Conservation (phyloP, 2,329 filamentous ascomycete species). For the Amauroascus niger region DNA sequence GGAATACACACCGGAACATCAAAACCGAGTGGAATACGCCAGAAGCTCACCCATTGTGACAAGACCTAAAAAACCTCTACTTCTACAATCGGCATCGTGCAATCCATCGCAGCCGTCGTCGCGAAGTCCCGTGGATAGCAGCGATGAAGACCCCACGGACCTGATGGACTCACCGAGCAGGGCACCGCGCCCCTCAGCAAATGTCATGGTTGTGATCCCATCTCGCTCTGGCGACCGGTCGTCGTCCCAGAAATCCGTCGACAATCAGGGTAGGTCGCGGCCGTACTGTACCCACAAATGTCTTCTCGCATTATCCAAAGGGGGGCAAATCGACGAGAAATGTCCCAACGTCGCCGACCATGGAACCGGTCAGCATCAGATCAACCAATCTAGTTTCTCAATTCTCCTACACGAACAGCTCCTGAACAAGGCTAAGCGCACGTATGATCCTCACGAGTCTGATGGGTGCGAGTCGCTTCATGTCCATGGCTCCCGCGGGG, state of each 20-base stretch:
- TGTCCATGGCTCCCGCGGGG: constrained; percentile 18
- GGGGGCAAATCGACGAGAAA: constrained; percentile 25
- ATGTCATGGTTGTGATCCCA: constrained; percentile 13
- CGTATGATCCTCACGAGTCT: constrained; percentile 2
- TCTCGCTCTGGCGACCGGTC: constrained; percentile 8
- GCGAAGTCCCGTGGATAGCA: constrained; percentile 2
- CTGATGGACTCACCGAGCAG: constrained; percentile 13
- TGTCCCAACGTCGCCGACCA: constrained; percentile 37
- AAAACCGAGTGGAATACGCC: not conserved
- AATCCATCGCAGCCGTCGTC: not conserved
- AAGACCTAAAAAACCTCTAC: constrained; percentile 6
- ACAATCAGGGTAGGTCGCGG: constrained; percentile 14
- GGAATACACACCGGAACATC: constrained; percentile 8
- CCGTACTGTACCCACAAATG: constrained; percentile 36
- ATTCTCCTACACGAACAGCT: constrained; percentile 13
- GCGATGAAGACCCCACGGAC: constrained; percentile 3
- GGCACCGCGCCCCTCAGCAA: constrained; percentile 9
- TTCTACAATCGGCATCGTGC: not conserved
- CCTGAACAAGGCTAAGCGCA: constrained; percentile 12
- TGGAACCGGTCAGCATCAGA: constrained; percentile 19
- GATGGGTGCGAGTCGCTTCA: constrained; percentile 18
- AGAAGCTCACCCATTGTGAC: constrained; percentile 12
- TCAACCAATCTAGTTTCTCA: constrained; percentile 13
- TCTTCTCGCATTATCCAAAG: constrained; percentile 29
- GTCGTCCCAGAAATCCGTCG: constrained; percentile 4